These are phyloP conservation scores for Albatrellus ellisii DNA, from an alignment of 768 basidiomycete species.

Conservation along the genomic window DNA sequence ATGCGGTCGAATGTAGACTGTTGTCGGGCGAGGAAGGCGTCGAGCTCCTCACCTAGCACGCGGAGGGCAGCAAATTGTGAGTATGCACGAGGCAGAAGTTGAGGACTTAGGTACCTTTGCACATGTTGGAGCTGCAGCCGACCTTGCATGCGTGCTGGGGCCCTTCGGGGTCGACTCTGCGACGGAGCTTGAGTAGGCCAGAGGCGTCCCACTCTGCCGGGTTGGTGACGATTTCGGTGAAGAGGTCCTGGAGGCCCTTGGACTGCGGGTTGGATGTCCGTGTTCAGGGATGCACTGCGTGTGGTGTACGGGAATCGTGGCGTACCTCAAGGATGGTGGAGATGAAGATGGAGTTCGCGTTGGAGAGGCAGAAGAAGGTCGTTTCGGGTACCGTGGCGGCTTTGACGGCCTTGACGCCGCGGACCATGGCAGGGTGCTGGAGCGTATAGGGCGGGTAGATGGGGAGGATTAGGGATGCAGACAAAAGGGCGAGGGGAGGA, in stretches of 20 bases:
- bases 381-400: constrained; percentile 43
- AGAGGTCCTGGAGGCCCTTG: constrained; percentile 58
- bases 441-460: background rate
- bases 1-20: constrained; percentile 58
- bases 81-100: background rate
- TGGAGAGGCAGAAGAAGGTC: constrained; percentile 85
- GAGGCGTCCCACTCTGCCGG: constrained; percentile 70
- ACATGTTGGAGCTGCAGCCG: constrained; percentile 96
- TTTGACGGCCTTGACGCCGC: constrained; percentile 74
- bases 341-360: constrained; percentile 89
- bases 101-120: constrained; percentile 83
- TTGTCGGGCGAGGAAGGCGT: constrained; percentile 57
- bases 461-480: background rate
- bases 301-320: background rate
- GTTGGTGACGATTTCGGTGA: constrained; percentile 85
- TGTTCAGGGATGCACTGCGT: constrained; percentile 2
- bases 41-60: constrained; percentile 76
- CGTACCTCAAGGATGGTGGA: constrained; percentile 73
- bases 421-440: constrained; percentile 97
- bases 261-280: constrained; percentile 36
- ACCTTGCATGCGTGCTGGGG: constrained; percentile 75
- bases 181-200: constrained; percentile 60
- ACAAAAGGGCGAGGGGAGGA: background rate
- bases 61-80: background rate
- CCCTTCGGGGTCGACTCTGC: constrained; percentile 62